phyloP scores from a whole-genome alignment of 768 basidiomycete species.

The Suillus paluster region DNA sequence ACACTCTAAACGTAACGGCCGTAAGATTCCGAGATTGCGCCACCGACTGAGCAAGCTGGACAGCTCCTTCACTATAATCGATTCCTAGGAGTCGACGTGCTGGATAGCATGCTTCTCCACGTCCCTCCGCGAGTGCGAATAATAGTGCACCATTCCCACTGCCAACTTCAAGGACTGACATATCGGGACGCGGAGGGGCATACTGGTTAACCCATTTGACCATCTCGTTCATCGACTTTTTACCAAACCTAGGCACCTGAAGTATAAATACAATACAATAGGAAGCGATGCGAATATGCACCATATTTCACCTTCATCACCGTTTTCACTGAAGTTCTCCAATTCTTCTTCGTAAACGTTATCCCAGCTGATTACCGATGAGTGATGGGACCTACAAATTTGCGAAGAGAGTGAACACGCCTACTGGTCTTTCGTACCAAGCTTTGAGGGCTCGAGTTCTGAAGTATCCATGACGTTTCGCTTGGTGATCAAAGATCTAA shows the following conservation, averaged over 20 bases:
- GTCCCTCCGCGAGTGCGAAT: slow-evolving; percentile 56
- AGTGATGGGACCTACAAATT: slow-evolving; percentile 4
- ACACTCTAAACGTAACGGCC: slow-evolving; percentile 56
- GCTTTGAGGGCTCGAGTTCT: slow-evolving; percentile 69
- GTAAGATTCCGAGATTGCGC: slow-evolving; percentile 46
- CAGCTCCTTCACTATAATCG: slow-evolving; percentile 78
- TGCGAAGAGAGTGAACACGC: slow-evolving; percentile 25
- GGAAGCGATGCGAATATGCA: slow-evolving; percentile 33
- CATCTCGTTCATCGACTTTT: slow-evolving; percentile 79
- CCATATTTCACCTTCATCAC: slow-evolving; percentile 89
- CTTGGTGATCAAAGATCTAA: slow-evolving; percentile 7
- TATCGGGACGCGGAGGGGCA: slow-evolving; percentile 49
- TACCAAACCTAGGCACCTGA: slow-evolving; percentile 66
- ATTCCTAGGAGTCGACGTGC: slow-evolving; percentile 59
- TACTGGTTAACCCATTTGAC: slow-evolving; percentile 69
- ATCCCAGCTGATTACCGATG: slow-evolving; percentile 65
- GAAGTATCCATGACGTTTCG: slow-evolving; percentile 34
- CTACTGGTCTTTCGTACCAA: slow-evolving; percentile 83
- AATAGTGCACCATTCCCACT: slow-evolving; percentile 81
- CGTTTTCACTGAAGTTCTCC: slow-evolving; percentile 71
- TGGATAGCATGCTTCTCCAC: slow-evolving; percentile 62
- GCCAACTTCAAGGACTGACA: slow-evolving; percentile 76
- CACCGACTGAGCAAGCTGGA: slow-evolving; percentile 63
- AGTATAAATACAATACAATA: not conserved
- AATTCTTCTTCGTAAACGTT: slow-evolving; percentile 73